Conservation (phyloP, 2,329 filamentous ascomycete genomes). For the Coniochaeta hoffmannii region DNA sequence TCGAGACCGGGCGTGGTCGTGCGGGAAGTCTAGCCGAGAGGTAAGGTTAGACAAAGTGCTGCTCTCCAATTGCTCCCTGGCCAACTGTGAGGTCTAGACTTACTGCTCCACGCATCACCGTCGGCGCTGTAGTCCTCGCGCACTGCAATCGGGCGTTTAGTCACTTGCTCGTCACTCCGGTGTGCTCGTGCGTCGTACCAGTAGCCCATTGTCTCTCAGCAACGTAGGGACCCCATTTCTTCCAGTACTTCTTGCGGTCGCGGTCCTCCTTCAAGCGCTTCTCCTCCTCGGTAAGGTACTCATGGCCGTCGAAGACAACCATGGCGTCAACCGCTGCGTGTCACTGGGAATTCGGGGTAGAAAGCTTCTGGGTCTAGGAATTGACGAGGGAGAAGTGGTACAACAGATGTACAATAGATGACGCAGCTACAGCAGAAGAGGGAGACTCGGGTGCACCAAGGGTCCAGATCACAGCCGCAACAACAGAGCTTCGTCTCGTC, state of each 20-base stretch:
- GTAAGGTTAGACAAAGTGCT: background rate
- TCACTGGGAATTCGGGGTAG: background rate
- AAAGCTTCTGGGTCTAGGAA: background rate
- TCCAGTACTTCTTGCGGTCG: constrained; percentile 86
- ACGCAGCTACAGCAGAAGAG: background rate
- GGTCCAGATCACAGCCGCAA: background rate
- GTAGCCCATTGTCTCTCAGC: constrained; percentile 95
- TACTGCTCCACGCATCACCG: constrained; percentile 94
- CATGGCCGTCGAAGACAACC: constrained; percentile 84
- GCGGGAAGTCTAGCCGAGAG: constrained; percentile 66
- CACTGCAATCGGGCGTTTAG: constrained; percentile 41
- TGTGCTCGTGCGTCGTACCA: constrained; percentile 41
- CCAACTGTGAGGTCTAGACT: constrained; percentile 30
- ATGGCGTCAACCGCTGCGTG: constrained; percentile 38
- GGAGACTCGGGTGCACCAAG: background rate
- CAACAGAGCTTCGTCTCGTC: background rate
- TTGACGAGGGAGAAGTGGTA: background rate
- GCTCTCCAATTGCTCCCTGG: background rate
- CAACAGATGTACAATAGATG: background rate
- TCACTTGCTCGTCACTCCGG: background rate
- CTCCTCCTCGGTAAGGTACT: constrained; percentile 86
- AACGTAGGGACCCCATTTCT: constrained; percentile 94
- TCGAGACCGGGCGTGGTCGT: constrained; percentile 83
- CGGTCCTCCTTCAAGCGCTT: constrained; percentile 81
- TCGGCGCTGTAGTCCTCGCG: constrained; percentile 86